Conservation (phyloP, 345 rosid species). For the Gossypium longicalyx region DNA sequence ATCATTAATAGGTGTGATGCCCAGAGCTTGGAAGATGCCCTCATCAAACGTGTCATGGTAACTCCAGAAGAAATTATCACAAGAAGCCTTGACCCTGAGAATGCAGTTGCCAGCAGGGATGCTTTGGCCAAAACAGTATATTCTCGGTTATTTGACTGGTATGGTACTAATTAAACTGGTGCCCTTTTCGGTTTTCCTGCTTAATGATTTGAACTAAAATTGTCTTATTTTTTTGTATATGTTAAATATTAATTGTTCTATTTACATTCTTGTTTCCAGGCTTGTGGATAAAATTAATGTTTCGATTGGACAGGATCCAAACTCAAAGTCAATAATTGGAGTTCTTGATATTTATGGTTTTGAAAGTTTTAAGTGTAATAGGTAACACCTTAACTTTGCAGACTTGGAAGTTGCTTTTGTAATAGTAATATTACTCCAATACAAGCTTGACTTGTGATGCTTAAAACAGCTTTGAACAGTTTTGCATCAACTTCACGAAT, state of each 20-base stretch:
- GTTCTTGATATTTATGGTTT: slow-evolving; percentile 82
- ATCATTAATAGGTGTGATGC: slow-evolving; percentile 51
- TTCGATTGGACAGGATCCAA: slow-evolving; percentile 72
- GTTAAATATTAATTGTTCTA: not conserved
- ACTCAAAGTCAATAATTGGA: slow-evolving; percentile 58
- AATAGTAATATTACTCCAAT: not conserved
- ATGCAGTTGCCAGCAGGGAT: slow-evolving; percentile 55
- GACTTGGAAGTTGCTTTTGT: not conserved
- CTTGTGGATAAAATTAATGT: slow-evolving; percentile 68
- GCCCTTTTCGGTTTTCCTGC: not conserved
- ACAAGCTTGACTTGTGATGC: not conserved
- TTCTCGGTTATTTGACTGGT: slow-evolving; percentile 77
- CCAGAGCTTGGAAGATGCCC: slow-evolving; percentile 61
- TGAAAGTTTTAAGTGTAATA: slow-evolving; percentile 70
- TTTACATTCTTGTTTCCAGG: slow-evolving; percentile 29
- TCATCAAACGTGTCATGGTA: slow-evolving; percentile 73
- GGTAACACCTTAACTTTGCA: slow-evolving; percentile 29
- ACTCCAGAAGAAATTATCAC: slow-evolving; percentile 74
- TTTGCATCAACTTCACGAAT: slow-evolving; percentile 73
- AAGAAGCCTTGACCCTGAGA: slow-evolving; percentile 59
- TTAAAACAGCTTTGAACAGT: slow-evolving; percentile 61
- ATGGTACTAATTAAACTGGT: slow-evolving; percentile 16
- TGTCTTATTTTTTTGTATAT: not conserved
- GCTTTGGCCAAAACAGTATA: slow-evolving; percentile 71
- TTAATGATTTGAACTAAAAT: not conserved